Base-by-base conservation (phyloP, 148 eudicot genomes). In the Amaranthus cruentus region DNA sequence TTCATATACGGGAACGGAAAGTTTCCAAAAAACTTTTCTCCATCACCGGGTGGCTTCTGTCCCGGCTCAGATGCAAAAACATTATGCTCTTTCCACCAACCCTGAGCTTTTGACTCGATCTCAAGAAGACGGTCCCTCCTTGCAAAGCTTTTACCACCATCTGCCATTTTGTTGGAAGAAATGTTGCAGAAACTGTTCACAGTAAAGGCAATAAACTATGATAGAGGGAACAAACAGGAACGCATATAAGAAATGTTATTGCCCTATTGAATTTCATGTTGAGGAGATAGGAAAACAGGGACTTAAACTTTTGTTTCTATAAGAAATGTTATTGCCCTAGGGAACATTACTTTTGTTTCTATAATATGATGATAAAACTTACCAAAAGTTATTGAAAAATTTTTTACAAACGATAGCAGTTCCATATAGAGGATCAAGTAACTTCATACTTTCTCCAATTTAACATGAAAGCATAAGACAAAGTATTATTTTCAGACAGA, bases 1-100 rank as follows among this genome's bases (percentile, higher is more conserved):
- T 91, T 91, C 97, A 91, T 91, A 76, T 91, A 89, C 8, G 97
- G 95, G 68, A 91, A 91, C 4, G 97, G 97, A 76, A 91, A 91
- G 83, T 89, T 91, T 28, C 97, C 95, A 57, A 81, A 89, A 77
- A 89, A 91, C 81, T 91, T 91, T 38, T 91, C 92, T 6, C 95
- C 95, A 7, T 75, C 78, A 51, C 81, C 82, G 38, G 95, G 95
- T 55, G 79, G 84, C 8, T 74, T 70, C 55, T 83, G 89, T 60
- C 65, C 75, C 47, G 92, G 75, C 43, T 92, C 85, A 10, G 97
- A 85, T 50, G 57, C 72, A 76, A 92, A 92, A 47, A 87, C 92
- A 59, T 75, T 84, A 42, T 78, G 74, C 68, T 88, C 83, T 18
- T 83, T 78, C 95, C 97, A 92, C 88, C 84, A 83, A 28, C 79